Evolutionary conservation across 2,329 filamentous ascomycete genomes (phyloP).

Genomic region (Penicillium sp.): DNA sequence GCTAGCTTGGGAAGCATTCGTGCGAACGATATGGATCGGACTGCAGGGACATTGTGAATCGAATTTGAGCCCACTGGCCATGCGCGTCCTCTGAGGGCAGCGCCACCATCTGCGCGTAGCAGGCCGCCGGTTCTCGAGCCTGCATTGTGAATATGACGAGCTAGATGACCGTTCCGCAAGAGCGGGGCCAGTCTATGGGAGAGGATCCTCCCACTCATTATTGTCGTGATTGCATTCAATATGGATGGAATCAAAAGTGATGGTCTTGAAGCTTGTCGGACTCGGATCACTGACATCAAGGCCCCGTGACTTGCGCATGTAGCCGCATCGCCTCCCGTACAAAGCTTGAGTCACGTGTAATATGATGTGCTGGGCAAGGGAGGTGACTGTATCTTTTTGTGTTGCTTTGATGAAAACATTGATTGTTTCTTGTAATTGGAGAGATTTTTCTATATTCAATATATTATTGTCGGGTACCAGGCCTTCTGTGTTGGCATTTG

Average conservation of each 20-base stretch:
- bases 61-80: constrained; percentile 75
- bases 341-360: constrained; percentile 30
- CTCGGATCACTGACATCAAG: constrained; percentile 25
- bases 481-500: constrained; percentile 6
- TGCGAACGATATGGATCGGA: constrained; percentile 64
- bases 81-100: constrained; percentile 60
- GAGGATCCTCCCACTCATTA: constrained; percentile 71
- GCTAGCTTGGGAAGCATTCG: constrained; percentile 75
- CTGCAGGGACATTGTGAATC: constrained; percentile 72
- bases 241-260: constrained; percentile 15
- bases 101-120: constrained; percentile 61
- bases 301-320: constrained; percentile 34
- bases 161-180: constrained; percentile 57
- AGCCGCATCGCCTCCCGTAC: constrained; percentile 32
- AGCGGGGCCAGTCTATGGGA: constrained; percentile 67
- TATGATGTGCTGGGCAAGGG: constrained; percentile 28
- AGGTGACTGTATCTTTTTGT: constrained; percentile 16
- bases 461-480: not conserved
- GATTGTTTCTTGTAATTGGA: not conserved
- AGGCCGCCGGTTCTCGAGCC: constrained; percentile 64
- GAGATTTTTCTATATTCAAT: not conserved
- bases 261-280: constrained; percentile 9
- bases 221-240: constrained; percentile 41
- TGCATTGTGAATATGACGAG: constrained; percentile 61
- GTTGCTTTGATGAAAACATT: constrained; percentile 2